phyloP scores from a whole-genome alignment of 2,329 filamentous ascomycete species.

The Cercospora sojina region DNA sequence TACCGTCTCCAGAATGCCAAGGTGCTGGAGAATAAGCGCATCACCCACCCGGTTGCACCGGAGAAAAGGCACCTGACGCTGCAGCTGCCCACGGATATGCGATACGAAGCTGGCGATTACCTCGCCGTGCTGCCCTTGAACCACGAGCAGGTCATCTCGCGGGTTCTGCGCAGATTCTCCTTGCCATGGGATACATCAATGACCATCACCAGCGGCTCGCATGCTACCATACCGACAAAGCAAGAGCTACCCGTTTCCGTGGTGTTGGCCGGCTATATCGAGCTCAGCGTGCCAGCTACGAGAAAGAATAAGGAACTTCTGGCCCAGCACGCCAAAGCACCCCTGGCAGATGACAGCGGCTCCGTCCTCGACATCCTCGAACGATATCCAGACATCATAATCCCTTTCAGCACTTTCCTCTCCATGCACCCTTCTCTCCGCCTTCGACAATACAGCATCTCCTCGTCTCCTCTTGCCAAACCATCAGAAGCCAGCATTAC shows the following conservation, averaged over 20 bases:
- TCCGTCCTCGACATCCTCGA: conserved; percentile 69
- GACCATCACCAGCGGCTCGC: conserved; percentile 50
- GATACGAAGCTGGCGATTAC: conserved; percentile 60
- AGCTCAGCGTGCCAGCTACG: conserved; percentile 68
- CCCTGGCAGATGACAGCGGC: conserved; percentile 53
- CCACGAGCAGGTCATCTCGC: conserved; percentile 57
- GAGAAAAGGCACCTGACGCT: conserved; percentile 57
- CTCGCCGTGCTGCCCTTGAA: conserved; percentile 56
- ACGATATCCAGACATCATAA: conserved; percentile 54
- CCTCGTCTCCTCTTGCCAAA: conserved; percentile 39
- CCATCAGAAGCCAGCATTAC: conserved; percentile 41
- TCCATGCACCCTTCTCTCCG: conserved; percentile 73
- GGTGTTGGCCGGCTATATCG: conserved; percentile 67
- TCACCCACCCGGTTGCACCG: conserved; percentile 53
- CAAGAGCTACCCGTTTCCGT: conserved; percentile 60
- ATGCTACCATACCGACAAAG: conserved; percentile 63
- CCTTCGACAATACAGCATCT: conserved; percentile 28
- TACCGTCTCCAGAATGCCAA: conserved; percentile 62
- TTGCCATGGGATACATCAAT: conserved; percentile 63
- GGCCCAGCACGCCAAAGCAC: conserved; percentile 48
- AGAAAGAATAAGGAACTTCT: conserved; percentile 12
- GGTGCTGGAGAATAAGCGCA: conserved; percentile 53
- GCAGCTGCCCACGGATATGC: conserved; percentile 47
- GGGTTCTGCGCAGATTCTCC: conserved; percentile 63
- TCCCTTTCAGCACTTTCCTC: conserved; percentile 66